phyloP scores from a whole-genome alignment of 1,284 basidiomycete species.

The Cutaneotrichosporon mucoides region DNA sequence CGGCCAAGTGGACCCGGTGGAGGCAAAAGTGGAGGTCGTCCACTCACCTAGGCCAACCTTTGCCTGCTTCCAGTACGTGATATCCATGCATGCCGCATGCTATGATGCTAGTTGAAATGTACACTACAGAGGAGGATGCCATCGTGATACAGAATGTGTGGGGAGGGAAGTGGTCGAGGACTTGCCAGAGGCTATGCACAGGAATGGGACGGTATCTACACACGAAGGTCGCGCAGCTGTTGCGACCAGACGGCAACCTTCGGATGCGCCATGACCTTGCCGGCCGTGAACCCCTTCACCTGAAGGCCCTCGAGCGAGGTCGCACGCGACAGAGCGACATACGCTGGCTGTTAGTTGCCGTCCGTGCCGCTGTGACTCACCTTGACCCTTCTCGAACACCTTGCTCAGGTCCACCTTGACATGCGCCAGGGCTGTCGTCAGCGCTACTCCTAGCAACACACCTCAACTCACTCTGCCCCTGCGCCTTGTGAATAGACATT shows the following conservation, averaged over 20 bases:
- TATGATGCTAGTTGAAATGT: not conserved
- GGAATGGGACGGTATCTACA: not conserved
- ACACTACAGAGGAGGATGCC: too few species aligned
- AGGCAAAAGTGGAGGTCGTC: not conserved
- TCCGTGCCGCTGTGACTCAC: constrained; percentile 17
- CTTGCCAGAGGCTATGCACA: too few species aligned
- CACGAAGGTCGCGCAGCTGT: constrained; percentile 26
- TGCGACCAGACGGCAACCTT: constrained; percentile 46
- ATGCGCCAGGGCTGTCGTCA: constrained; percentile 37
- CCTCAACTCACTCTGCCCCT: constrained; percentile 65
- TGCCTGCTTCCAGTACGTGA: too few species aligned
- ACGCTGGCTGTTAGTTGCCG: constrained; percentile 57
- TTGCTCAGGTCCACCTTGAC: constrained; percentile 52
- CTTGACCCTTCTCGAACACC: constrained; percentile 73
- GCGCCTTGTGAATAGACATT: constrained; percentile 92
- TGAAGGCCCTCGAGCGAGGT: constrained; percentile 87
- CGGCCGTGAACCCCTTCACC: constrained; percentile 76
- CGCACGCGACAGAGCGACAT: constrained; percentile 93
- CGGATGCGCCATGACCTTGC: constrained; percentile 67
- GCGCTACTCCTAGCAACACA: not conserved
- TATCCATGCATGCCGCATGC: not conserved
- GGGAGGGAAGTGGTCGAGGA: too few species aligned
- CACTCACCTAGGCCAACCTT: not conserved
- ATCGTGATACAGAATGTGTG: too few species aligned
- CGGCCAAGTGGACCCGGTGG: not conserved